Evolutionary conservation across 257 asterid species (phyloP), one percentile per base, ranked within the genome.

Genomic region (Echium plantagineum): DNA sequence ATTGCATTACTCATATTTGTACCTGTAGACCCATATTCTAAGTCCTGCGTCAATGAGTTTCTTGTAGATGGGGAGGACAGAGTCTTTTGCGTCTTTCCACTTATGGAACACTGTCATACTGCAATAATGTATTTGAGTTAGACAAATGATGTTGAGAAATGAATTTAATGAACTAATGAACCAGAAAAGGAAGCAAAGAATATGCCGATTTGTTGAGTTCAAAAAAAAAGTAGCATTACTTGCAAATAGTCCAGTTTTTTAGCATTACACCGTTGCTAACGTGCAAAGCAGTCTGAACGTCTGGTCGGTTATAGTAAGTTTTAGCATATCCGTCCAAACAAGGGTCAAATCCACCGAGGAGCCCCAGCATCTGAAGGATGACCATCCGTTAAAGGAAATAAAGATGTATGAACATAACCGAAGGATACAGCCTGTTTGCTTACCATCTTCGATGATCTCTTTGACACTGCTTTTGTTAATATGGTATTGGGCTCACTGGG

Each of bases 1-100:
- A n/a, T n/a, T n/a, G n/a, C n/a, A n/a, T n/a, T n/a, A n/a, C n/a
- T n/a, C n/a, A n/a, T n/a, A n/a, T n/a, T n/a, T 62, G 0, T 72
- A 89, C 97, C 97, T 90, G 76, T 87, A 90, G 10, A 90, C 81
- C 97, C 94, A 90, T 56, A 87, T 83, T 66, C 87, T 70, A 61
- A 85, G 86, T 42, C 89, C 84, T 32, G 85, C 81, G 5, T 73
- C 80, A 26, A 90, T 87, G 63, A 90, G 95, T 72, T 90, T 90
- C 83, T 70, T 78, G 64, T 90, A 86, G 63, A 87, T 85, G 1
- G 96, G 97, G 66, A 85, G 83, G 52, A 90, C 83, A 0, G 97
- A 85, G 32, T 61, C 78, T 75, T 67, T 85, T 28, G 80, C 32
- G 67, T 80, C 78, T 18, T 74, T 57, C 96, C 96, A 87, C 4